Evolutionary conservation across 192 early-diverging fungal species (phyloP), one percentile per base, ranked within the genome.

Genomic region (Coemansia sp.): DNA sequence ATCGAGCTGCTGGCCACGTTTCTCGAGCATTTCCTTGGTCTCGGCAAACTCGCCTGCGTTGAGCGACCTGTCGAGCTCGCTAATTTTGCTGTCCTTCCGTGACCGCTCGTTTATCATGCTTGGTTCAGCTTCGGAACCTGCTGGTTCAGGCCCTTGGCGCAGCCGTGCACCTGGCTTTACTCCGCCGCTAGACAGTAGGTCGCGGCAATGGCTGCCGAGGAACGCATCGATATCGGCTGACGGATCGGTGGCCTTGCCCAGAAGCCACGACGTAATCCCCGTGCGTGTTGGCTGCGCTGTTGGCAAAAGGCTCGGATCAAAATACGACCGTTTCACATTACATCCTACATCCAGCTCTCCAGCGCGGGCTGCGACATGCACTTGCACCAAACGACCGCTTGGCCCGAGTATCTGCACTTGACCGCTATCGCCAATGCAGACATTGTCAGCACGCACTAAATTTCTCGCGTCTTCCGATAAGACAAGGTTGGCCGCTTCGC

Each of bases 261-360:
- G 43, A 49, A 77, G 60, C 74, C 74, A 77, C 21, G 74, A 77
- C 16, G 74, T 68, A 12, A 77, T 61, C 0, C 68, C 65, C 44
- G 60, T 71, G 64, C 75, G 75, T 24, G 23, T 29, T 0, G 75
- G 75, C 53, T 33, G 56, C 25, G 65, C 43, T 28, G 75, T 65
- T 14, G 32, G 49, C 31, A 16, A 10, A 5, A 50, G 21, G 7
- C 19, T 18, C 12, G 35, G 19, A 46, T 78, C 55, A 24, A 65
- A 78, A 46, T 55, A 56, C 43, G 58, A 38, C 19, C 43, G 38
- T 52, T 25, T 18, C 14, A 18, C 24, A 7, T 21, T 3, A 25
- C 4, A 4, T 10, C 6, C 19, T 2, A 4, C 28, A 16, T n/a
- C 43, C 10, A n/a, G 25, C 14, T 47, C 31, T 11, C 19, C 24